Base-by-base conservation (phyloP, 371 early-diverging fungal species). In the Dentiscutata heterogama region DNA sequence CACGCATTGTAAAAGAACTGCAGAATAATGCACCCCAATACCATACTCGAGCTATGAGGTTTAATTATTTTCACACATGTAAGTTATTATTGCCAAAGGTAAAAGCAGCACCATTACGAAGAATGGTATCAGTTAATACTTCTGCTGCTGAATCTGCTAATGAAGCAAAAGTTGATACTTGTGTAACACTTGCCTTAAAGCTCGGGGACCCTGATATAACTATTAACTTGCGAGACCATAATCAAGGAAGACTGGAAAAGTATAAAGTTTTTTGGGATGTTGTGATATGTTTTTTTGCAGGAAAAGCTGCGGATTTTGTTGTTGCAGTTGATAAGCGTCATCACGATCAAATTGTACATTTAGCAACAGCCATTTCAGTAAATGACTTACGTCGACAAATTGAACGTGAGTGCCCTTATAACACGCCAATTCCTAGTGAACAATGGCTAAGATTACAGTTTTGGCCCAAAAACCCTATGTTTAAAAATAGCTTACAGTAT, bases 301-400 rank as follows among this genome's bases (percentile, higher is more conserved):
- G 3, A 35, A 35, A 35, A 35, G 35, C 35, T 35, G 3, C 3
- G 3, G 61, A 61, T 61, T 61, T 27, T 25, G 61, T n/a, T 61
- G 13, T 61, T 61, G 61, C 61, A 3, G 25, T 61, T 61, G 61
- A 61, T 61, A 18, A 61, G 13, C 10, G n/a, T 25, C 5, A 7
- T 61, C 61, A 61, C 22, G 22, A 61, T 61, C 25, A n/a, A 25
- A 61, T 61, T 61, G 27, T 61, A 27, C 61, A 61, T 61, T 61
- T 61, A 61, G 61, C 61, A 25, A 8, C 2, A 25, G 61, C n/a
- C 22, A 61, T 61, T 25, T 61, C n/a, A 25, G 61, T 61, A 61
- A n/a, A 61, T 27, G 0, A 61, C n/a, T 61, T 61, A n/a, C 5
- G 13, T 61, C n/a, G 22, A 18, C 27, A 61, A n/a, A 61, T 25